Base-by-base conservation (phyloP, 2,329 filamentous ascomycete genomes). In the Stagonosporopsis cucurbitacearum region DNA sequence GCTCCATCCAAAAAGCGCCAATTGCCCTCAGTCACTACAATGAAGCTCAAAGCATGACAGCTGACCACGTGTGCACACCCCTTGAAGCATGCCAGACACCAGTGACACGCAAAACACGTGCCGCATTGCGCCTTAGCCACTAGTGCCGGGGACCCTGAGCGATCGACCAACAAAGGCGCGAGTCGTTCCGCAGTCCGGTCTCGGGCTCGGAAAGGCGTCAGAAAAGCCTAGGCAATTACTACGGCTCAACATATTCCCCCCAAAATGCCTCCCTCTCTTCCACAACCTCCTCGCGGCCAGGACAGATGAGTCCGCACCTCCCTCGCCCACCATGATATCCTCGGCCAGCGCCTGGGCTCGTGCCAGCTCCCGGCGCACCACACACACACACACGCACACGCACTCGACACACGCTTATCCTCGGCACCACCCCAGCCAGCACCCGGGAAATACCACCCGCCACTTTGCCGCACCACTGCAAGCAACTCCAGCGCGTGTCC, bases 291-390 rank as follows among this genome's bases (percentile, higher is more conserved):
- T 22, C 13, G 8, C 23, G 15, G 35, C 15, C 32, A 50, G 42
- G 23, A 50, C n/a, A 43, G 41, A 56, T 56, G 53, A 51, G 48
- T 37, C 42, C 25, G 4, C 36, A 39, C 3, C 35, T 20, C 53
- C 57, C 39, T 46, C 55, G 41, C 12, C 60, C 65, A 59, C 59
- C 66, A 74, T 74, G 71, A 72, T 73, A 64, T 62, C 50, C 32
- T 57, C 60, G 42, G 47, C 62, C 50, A 59, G 68, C 69, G 69
- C 66, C 68, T 64, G 64, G 68, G 58, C 61, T 47, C 64, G 60
- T 45, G 28, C 50, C 23, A 63, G 64, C 48, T 59, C 66, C 35
- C 50, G 65, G 65, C 71, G 70, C 71, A 68, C 32, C 42, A 13
- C 41, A n/a, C n/a, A n/a, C n/a, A n/a, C n/a, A n/a, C n/a, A n/a